A percentile compares a stretch with the other conserved stretches of the same genome.
These are phyloP conservation scores for Russula abietina DNA, from an alignment of 768 basidiomycete species.

Conservation along the genomic window DNA sequence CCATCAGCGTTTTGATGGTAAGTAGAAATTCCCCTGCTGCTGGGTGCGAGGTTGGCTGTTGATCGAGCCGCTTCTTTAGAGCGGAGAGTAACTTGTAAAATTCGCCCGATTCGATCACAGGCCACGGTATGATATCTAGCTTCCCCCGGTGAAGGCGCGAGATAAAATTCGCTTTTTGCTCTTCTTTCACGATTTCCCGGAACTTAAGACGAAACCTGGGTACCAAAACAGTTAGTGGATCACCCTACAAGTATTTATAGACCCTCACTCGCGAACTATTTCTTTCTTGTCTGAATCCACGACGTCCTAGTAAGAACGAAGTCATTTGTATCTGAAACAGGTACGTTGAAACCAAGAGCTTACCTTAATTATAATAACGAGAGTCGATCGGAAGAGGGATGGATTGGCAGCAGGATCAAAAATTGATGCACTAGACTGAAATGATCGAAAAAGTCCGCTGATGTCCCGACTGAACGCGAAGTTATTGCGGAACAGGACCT, in stretches of 20 bases:
- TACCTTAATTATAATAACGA: slow-evolving; percentile 61
- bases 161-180: slow-evolving; percentile 59
- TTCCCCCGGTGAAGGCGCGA: slow-evolving; percentile 51
- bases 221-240: not conserved
- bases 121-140: slow-evolving; percentile 59
- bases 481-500: slow-evolving; percentile 63
- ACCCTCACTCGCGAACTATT: slow-evolving; percentile 49
- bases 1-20: slow-evolving; percentile 58
- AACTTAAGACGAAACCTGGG: slow-evolving; percentile 51
- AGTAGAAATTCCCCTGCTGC: slow-evolving; percentile 53
- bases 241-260: not conserved
- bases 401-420: too few relatives aligned
- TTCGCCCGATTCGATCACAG: slow-evolving; percentile 55
- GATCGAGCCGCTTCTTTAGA: slow-evolving; percentile 44
- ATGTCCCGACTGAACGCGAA: slow-evolving; percentile 55
- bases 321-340: not conserved
- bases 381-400: slow-evolving; percentile 49
- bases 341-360: not conserved
- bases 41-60: slow-evolving; percentile 43
- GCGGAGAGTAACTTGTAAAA: slow-evolving; percentile 52
- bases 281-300: slow-evolving; percentile 55
- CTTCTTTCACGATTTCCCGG: slow-evolving; percentile 54
- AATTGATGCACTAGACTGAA: slow-evolving; percentile 50
- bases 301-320: slow-evolving; percentile 47
- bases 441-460: too few relatives aligned